Conservation (phyloP, 441 rosid genomes). For the Mallotus japonicus region DNA sequence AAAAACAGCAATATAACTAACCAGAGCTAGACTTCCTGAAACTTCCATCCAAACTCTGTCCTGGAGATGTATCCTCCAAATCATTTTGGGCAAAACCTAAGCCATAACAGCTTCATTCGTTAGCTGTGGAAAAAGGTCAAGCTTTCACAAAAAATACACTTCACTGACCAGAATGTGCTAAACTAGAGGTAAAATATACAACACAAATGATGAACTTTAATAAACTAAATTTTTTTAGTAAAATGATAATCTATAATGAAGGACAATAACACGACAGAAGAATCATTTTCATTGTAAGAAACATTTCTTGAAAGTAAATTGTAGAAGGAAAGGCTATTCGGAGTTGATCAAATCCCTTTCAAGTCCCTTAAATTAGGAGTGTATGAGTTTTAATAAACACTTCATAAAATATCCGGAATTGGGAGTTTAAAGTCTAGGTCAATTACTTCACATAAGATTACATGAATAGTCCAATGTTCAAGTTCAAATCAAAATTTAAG, state of each 20-base stretch:
- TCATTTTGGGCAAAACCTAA: conserved; percentile 43
- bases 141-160: not conserved
- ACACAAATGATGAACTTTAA: not conserved
- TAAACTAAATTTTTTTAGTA: not conserved
- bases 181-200: not conserved
- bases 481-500: not conserved
- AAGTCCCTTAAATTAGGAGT: not conserved
- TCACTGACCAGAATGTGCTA: not conserved
- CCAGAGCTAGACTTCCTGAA: conserved; percentile 58
- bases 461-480: not conserved
- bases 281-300: not conserved
- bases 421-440: not conserved
- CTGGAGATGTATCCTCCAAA: conserved; percentile 42
- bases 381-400: not conserved
- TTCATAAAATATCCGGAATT: not conserved
- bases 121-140: not conserved
- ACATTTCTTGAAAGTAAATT: not conserved
- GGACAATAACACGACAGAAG: too few species aligned
- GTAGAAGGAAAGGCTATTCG: not conserved
- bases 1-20: conserved; percentile 28
- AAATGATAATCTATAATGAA: not conserved
- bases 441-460: not conserved
- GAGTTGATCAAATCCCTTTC: not conserved
- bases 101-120: conserved; percentile 9
- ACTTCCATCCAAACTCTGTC: conserved; percentile 53